Evolutionary conservation across 495 filamentous ascomycete species (phyloP), one percentile per base, ranked within the genome.

Genomic region (Hypoxylon cercidicola): DNA sequence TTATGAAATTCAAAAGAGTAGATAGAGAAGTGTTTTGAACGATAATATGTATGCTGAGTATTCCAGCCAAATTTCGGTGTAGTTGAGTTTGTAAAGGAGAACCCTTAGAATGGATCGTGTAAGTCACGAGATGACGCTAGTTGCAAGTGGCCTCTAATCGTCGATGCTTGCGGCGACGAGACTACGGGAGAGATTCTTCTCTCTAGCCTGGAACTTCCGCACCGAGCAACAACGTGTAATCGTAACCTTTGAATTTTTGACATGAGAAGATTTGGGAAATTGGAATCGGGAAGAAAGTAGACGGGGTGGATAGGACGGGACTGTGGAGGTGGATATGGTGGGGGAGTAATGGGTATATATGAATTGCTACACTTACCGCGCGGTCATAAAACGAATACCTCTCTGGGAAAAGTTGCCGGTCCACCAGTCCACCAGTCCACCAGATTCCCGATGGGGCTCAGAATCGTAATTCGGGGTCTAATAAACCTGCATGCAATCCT

Each of bases 391-490:
- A 57, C 52, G 61, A 61, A 65, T 69, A 41, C 66, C 66, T 69
- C 66, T 65, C 46, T 66, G 30, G 62, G 66, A 62, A 65, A 62
- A 69, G 66, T 10, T 60, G 66, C 60, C 56, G 66, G 61, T 59
- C 66, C 61, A 69, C 55, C 40, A 65, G 66, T n/a, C n/a, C n/a
- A n/a, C 60, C 55, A 61, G 61, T 59, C 66, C 61, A 69, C 55
- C 47, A 66, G 66, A 69, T 61, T 69, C 66, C 66, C 57, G 62
- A 69, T 66, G 66, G 66, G 56, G 66, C 56, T 61, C 56, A 64
- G 40, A 65, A 68, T 61, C 60, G 61, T 58, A 63, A 63, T 57
- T 68, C 53, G 60, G 66, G 66, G 61, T 61, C 66, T 64, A 69
- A 54, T 64, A 69, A 39, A 56, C 53, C 55, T 65, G 66, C 66